These are phyloP conservation scores for Amphicarpaea edgeworthii DNA, from an alignment of 306 rosid species.

Conservation along the genomic window DNA sequence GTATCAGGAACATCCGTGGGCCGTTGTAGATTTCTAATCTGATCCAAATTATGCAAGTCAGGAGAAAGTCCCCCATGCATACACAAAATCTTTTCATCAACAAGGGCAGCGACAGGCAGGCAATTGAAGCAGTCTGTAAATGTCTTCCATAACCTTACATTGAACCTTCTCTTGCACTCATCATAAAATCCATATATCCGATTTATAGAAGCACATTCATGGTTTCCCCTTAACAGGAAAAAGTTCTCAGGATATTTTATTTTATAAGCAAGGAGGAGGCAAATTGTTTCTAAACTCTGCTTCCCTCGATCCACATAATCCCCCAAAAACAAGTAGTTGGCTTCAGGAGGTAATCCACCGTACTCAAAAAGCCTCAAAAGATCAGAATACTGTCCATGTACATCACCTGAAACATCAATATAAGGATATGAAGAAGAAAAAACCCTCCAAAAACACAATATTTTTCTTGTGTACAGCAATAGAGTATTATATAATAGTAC, in stretches of 20 bases:
- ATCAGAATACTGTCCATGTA: constrained; percentile 96
- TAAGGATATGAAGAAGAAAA: constrained; percentile 27
- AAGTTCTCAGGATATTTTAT: constrained; percentile 88
- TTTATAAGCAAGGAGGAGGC: constrained; percentile 94
- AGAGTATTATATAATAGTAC: neutral
- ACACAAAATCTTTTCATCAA: constrained; percentile 95
- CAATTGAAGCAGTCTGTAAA: constrained; percentile 95
- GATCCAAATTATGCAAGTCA: constrained; percentile 76
- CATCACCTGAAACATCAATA: constrained; percentile 70
- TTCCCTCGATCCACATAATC: constrained; percentile 98
- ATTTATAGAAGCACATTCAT: constrained; percentile 96
- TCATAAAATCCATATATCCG: constrained; percentile 96
- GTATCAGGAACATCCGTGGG: constrained; percentile 97
- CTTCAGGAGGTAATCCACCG: constrained; percentile 92
- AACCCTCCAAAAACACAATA: constrained; percentile 4
- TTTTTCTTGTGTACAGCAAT: neutral
- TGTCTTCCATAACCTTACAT: constrained; percentile 83
- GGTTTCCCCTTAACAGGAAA: constrained; percentile 94
- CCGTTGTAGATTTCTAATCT: constrained; percentile 72
- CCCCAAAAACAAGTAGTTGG: constrained; percentile 94
- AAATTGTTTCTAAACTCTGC: constrained; percentile 93
- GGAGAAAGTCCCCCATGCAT: constrained; percentile 99
- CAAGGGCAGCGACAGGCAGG: constrained; percentile 90
- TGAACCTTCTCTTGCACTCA: constrained; percentile 97
- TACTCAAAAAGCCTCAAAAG: constrained; percentile 94